These are phyloP conservation scores for Penstemon barbatus DNA, from an alignment of 257 asterid species.

Conservation along the genomic window DNA sequence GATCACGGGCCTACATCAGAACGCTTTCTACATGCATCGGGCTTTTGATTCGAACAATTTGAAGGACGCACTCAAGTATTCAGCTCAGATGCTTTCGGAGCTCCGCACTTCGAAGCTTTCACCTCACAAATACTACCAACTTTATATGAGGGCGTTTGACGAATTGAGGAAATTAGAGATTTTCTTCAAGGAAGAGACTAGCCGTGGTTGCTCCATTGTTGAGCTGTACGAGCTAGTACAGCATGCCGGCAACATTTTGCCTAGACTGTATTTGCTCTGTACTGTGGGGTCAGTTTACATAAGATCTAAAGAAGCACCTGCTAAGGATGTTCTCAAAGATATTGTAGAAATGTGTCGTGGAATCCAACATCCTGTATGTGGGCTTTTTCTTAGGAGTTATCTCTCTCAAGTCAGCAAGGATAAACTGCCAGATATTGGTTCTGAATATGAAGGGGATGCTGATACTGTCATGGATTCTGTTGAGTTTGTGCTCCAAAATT, in stretches of 20 bases:
- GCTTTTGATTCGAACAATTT: conserved; percentile 95
- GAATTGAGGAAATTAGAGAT: conserved; percentile 93
- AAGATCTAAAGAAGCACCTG: conserved; percentile 98
- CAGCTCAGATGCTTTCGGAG: conserved; percentile 99
- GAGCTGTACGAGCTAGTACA: conserved; percentile 98
- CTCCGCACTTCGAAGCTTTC: conserved; percentile 97
- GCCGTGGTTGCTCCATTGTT: conserved; percentile 91
- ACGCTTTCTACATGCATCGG: conserved; percentile 97
- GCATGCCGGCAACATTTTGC: conserved; percentile 98
- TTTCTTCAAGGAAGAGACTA: conserved; percentile 82
- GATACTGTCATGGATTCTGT: conserved; percentile 88
- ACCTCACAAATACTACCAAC: conserved; percentile 96
- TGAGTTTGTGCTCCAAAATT: conserved; percentile 97
- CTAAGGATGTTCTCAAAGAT: conserved; percentile 95
- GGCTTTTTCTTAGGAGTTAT: conserved; percentile 93
- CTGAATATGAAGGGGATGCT: conserved; percentile 98
- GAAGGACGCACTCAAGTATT: conserved; percentile 92
- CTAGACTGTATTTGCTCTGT: conserved; percentile 94
- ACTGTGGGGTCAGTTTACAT: conserved; percentile 97
- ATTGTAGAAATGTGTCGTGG: conserved; percentile 99
- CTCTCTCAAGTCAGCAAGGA: conserved; percentile 98
- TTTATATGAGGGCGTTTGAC: conserved; percentile 98
- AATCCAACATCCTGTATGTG: conserved; percentile 94
- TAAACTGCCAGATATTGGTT: conserved; percentile 94
- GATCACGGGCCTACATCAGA: conserved; percentile 96